Base-by-base conservation (phyloP, 202 grass and related monocot species). In the Elaeis oleifera region DNA sequence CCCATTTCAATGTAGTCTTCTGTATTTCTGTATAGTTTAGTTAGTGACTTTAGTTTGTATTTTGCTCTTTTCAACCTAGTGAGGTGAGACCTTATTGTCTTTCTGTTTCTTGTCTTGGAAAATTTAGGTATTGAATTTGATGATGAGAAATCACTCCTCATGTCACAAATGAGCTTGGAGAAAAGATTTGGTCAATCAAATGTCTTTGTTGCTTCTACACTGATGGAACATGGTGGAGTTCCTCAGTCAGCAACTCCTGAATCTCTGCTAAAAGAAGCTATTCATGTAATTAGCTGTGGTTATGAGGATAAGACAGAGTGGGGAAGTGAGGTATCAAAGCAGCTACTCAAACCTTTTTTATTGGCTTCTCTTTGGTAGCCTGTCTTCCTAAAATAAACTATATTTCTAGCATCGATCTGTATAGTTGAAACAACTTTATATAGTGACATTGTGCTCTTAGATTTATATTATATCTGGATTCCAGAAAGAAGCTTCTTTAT, bases 161-260 rank as follows among this genome's bases (percentile, higher is more conserved):
- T 99, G 95, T 99, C 95, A 78, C 95, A 99, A 86, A 94, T 85
- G 73, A 99, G 88, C 78, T 78, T 99, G 76, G 88, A 99, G 95
- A 99, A 94, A 80, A 82, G 95, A 63, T 99, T 99, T 80, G 95
- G 95, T n/a, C 88, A 99, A 64, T 99, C 95, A 0, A 77, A 72
- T 61, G 88, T 85, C 32, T 99, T 99, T 76, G 85, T 99, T 73
- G 88, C 95, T 62, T 99, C 95, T 19, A 99, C 95, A 59, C 70
- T 99, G 66, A 99, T 99, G 95, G 88, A 94, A 81, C 81, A 89
- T 70, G 90, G 90, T 52, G 90, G 90, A 16, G 90, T 95, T 81
- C 86, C 90, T 63, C 83, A 95, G 15, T 95, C 85, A 55, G 90
- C 90, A 84, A 90, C 83, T 77, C 90, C 80, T 49, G 90, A 95